Base-by-base conservation (phyloP, 805 yeast species). In the Blastobotrys attinorum region DNA sequence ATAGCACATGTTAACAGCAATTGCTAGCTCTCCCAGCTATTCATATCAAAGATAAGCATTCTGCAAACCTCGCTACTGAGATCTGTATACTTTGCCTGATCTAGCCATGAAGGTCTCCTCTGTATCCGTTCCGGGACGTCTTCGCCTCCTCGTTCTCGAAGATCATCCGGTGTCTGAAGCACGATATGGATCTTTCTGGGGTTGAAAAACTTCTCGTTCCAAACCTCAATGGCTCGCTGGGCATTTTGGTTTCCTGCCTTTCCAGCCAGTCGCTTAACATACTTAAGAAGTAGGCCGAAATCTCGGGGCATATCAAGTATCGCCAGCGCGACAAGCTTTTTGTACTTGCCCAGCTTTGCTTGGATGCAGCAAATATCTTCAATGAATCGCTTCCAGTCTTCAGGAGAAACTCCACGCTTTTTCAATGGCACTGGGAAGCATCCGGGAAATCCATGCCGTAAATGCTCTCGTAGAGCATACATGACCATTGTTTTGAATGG, bases 371-470 rank as follows among this genome's bases (percentile, higher is more conserved):
- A 35, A 5, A 20, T 20, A 35, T 35, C 38, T 13, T 35, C 38
- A 5, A 35, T n/a, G 27, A 35, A 35, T 27, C 21, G 25, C 27
- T 35, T 35, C 38, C 38, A 35, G 38, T 35, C 38, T 3, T 35
- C 21, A 10, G n/a, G 4, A 15, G 16, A 6, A 11, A 35, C 16
- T 16, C 16, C 8, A 21, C 15, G 23, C 13, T n/a, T 10, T n/a
- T 10, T 11, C 11, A 35, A 21, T 3, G 15, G 13, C 3, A 35
- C 13, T 13, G 38, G 38, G 27, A 35, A 35, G 13, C 23, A 20
- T 10, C 16, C 21, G 16, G 38, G 38, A 17, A 35, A 35, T 4
- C 38, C 38, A 3, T 21, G 18, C 13, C 22, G 20, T 4, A 35
- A 15, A 7, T 35, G 22, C 18, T 15, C 27, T 3, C 21, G 11